phyloP scores from a whole-genome alignment of 1,284 basidiomycete genomes.

The Leccinum pachyderme region DNA sequence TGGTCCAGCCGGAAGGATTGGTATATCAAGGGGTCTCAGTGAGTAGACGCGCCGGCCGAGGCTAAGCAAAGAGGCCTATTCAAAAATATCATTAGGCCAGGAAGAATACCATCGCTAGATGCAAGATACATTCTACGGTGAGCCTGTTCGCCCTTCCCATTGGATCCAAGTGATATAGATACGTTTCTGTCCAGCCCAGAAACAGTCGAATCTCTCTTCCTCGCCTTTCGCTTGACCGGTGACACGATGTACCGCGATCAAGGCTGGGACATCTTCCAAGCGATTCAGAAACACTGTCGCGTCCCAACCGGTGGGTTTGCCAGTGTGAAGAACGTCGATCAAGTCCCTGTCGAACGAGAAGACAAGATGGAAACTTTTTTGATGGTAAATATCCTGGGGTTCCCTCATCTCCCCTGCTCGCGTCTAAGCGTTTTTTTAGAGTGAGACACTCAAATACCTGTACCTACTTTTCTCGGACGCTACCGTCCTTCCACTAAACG shows the following conservation, averaged over 20 bases:
- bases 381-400: conserved; percentile 51
- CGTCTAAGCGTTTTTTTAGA: conserved; percentile 38
- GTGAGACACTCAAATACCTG: conserved; percentile 94
- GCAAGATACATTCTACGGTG: conserved; percentile 88
- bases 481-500: conserved; percentile 66
- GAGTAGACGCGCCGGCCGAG: conserved; percentile 12
- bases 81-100: conserved; percentile 38
- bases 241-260: conserved; percentile 78
- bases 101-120: conserved; percentile 61
- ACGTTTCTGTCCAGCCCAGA: conserved; percentile 65
- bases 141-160: conserved; percentile 10
- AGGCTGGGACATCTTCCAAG: conserved; percentile 90
- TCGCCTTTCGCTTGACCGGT: conserved; percentile 85
- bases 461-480: conserved; percentile 86
- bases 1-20: conserved; percentile 55
- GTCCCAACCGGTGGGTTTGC: conserved; percentile 81
- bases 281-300: conserved; percentile 83
- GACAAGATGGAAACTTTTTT: conserved; percentile 98
- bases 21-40: conserved; percentile 84
- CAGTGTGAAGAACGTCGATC: conserved; percentile 82
- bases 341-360: conserved; percentile 61
- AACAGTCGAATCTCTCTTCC: conserved; percentile 91
- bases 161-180: background rate
- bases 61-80: conserved; percentile 6
- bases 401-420: background rate